Conservation (phyloP, 768 basidiomycete species). For the Kondoa malvinella region DNA sequence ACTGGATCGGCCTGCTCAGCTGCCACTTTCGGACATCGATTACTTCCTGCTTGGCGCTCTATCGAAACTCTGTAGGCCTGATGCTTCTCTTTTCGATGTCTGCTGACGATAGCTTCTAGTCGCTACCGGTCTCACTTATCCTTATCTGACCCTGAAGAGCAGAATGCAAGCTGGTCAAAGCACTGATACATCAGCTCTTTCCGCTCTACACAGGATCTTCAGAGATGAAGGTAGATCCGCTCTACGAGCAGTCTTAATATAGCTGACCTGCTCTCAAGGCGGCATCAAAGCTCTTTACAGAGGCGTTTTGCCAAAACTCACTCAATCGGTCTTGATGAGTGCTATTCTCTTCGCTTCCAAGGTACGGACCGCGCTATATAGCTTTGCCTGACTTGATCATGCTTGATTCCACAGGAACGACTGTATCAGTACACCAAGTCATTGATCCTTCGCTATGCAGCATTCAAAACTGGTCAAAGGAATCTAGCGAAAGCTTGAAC, state of each 20-base stretch:
- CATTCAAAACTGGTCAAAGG: neutral
- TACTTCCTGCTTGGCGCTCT: conserved; percentile 89
- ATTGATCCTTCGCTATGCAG: conserved; percentile 7
- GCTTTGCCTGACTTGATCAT: neutral
- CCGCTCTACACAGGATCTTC: conserved; percentile 62
- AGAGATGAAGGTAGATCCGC: conserved; percentile 44
- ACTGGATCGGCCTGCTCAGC: conserved; percentile 28
- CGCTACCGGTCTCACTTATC: conserved; percentile 48
- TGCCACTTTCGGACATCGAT: conserved; percentile 57
- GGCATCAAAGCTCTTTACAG: conserved; percentile 64
- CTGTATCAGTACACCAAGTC: conserved; percentile 12
- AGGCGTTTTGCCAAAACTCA: conserved; percentile 69
- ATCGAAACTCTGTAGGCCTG: conserved; percentile 49
- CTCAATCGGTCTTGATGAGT: conserved; percentile 82
- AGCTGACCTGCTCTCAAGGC: neutral
- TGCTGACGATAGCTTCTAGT: conserved; percentile 30
- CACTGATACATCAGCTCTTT: conserved; percentile 55
- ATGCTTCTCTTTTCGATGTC: conserved; percentile 33
- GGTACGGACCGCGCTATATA: neutral
- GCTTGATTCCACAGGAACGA: conserved; percentile 10
- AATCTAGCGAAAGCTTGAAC: neutral
- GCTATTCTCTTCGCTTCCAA: conserved; percentile 19
- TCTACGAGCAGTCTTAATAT: neutral
- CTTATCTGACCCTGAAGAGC: conserved; percentile 37
- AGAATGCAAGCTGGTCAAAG: conserved; percentile 57